A percentile compares a stretch with the other conserved stretches of the same genome.
Conservation (phyloP, 2,329 filamentous ascomycete genomes). For the Aspergillus sp. region DNA sequence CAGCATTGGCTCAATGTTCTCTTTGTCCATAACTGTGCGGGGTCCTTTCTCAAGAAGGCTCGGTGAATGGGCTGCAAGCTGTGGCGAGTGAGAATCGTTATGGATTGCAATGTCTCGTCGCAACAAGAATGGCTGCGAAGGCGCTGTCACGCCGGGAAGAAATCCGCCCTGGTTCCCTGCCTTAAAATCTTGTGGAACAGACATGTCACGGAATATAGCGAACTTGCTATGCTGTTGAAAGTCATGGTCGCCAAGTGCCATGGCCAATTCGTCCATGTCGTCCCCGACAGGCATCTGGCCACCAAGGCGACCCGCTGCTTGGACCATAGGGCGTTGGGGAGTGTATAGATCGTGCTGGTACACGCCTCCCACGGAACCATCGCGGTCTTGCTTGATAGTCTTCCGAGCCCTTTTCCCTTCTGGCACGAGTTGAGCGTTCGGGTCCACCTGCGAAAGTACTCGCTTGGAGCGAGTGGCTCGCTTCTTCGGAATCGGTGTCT, state of each 20-base stretch:
- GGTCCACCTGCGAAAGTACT: constrained; percentile 31
- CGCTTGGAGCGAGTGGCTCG: constrained; percentile 32
- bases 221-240: constrained; percentile 32
- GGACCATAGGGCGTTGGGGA: constrained; percentile 21
- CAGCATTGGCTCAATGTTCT: constrained; percentile 40
- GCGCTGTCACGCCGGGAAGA: constrained; percentile 15
- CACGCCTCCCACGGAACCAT: constrained; percentile 11
- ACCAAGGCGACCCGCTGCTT: constrained; percentile 19
- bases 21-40: constrained; percentile 27
- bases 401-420: constrained; percentile 28
- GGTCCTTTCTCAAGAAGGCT: constrained; percentile 11
- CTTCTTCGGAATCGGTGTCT: constrained; percentile 42
- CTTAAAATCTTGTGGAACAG: constrained; percentile 7
- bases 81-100: constrained; percentile 16
- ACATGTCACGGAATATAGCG: constrained; percentile 39
- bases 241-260: constrained; percentile 31
- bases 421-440: constrained; percentile 32
- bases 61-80: constrained; percentile 13
- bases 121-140: constrained; percentile 24
- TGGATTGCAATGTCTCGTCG: constrained; percentile 12
- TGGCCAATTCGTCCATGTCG: constrained; percentile 34
- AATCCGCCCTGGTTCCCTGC: constrained; percentile 13
- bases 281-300: constrained; percentile 22
- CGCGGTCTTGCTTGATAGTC: constrained; percentile 8
- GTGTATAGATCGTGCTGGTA: constrained; percentile 18